Evolutionary conservation across 352 stramenopile genomes (phyloP).

Genomic region (Globisporangium mamillatum): DNA sequence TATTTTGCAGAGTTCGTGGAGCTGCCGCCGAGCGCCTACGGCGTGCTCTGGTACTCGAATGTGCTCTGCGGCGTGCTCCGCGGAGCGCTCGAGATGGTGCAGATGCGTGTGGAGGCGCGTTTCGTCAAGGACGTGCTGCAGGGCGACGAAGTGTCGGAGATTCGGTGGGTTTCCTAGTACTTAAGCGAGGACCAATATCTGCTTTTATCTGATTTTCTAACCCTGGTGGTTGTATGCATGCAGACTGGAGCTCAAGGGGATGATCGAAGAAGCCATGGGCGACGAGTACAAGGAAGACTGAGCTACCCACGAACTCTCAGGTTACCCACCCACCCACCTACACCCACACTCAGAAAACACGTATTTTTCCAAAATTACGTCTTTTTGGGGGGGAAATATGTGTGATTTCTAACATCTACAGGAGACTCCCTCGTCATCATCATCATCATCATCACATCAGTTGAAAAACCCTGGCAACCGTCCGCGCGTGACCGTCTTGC

Average conservation of each 20-base stretch:
- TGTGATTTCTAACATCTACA: not conserved
- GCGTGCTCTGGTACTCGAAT: slow-evolving; percentile 95
- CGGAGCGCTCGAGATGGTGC: slow-evolving; percentile 95
- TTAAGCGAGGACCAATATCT: not conserved
- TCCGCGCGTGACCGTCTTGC: slow-evolving; percentile 44
- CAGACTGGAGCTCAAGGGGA: slow-evolving; percentile 84
- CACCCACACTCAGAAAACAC: not conserved
- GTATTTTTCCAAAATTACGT: no score
- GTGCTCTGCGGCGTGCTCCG: slow-evolving; percentile 95
- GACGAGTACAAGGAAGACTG: slow-evolving; percentile 90
- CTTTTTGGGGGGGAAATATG: no score
- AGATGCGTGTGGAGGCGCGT: slow-evolving; percentile 82
- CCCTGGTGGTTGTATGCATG: not conserved
- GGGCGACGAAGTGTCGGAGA: slow-evolving; percentile 85
- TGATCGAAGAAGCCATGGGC: slow-evolving; percentile 87
- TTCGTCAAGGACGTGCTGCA: slow-evolving; percentile 87
- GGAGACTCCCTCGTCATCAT: not conserved
- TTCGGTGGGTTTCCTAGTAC: slow-evolving; percentile 39
- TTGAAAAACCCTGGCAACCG: slow-evolving; percentile 58
- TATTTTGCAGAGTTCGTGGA: slow-evolving; percentile 82
- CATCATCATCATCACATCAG: slow-evolving; percentile 16
- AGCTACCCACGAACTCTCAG: not conserved
- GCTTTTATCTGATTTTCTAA: no score
- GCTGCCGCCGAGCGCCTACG: slow-evolving; percentile 83
- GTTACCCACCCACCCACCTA: not conserved